Conservation (phyloP, 2,329 filamentous ascomycete species). For the Trichophaea hybrida region DNA sequence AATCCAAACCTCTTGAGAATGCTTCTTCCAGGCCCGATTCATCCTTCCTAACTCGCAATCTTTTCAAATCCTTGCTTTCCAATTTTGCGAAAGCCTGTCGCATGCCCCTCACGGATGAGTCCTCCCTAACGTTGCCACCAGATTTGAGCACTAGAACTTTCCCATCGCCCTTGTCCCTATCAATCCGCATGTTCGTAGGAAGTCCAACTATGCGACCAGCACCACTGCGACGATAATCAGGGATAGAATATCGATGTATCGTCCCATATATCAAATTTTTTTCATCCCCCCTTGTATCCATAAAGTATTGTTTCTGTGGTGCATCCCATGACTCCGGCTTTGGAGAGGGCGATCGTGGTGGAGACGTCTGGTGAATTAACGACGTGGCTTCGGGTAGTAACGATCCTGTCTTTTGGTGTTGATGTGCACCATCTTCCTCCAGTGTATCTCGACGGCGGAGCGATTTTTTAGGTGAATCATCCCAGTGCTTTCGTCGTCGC, state of each 20-base stretch:
- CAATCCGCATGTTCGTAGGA: slow-evolving; percentile 45
- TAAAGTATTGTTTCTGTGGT: slow-evolving; percentile 28
- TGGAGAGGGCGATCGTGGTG: slow-evolving; percentile 8
- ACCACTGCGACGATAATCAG: slow-evolving; percentile 54
- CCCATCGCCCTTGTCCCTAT: slow-evolving; percentile 38
- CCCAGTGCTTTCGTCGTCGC: background rate
- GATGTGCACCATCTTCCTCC: background rate
- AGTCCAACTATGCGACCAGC: slow-evolving; percentile 58
- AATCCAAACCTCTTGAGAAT: slow-evolving; percentile 23
- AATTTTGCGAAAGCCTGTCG: slow-evolving; percentile 22
- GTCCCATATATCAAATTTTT: slow-evolving; percentile 62
- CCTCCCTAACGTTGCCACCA: slow-evolving; percentile 3
- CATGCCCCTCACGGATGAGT: background rate
- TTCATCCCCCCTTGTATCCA: slow-evolving; percentile 64
- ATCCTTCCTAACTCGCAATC: slow-evolving; percentile 18
- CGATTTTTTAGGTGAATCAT: slow-evolving; percentile 4
- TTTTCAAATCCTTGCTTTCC: slow-evolving; percentile 22
- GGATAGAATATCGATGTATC: slow-evolving; percentile 56
- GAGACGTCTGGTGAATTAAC: background rate
- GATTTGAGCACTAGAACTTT: slow-evolving; percentile 27
- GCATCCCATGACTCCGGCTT: slow-evolving; percentile 18
- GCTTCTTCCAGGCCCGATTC: slow-evolving; percentile 4
- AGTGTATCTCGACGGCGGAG: background rate
- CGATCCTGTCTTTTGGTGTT: background rate
- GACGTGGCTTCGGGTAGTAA: background rate